Base-by-base conservation (phyloP, 169 alveolate species). In the Ichthyophthirius multifiliis region DNA sequence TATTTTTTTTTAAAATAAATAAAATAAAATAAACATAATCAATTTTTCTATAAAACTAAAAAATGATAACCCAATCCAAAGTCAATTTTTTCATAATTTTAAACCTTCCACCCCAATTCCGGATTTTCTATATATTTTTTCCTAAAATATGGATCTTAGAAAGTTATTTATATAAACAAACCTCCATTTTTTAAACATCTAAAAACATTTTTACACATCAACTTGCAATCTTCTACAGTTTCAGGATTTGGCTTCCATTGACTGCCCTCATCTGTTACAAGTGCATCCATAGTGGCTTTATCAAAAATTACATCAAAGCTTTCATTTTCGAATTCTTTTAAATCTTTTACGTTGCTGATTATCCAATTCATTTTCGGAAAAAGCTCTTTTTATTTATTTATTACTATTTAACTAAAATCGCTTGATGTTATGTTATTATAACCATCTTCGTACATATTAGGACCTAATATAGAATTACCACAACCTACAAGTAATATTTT, bases 281-380 rank as follows among this genome's bases (percentile, higher is more conserved):
- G 31, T 1, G 71, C 71, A 55, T 55, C 71, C 71, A 55, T 55
- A 18, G 71, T 55, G 39, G 71, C 71, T 55, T 55, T 55, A 55
- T 55, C 71, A 55, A 55, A 55, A 16, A 55, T 23, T 4, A 55
- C 39, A 55, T 55, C 71, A 27, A 55, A 55, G 10, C 31, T 39
- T 20, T 39, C 71, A 55, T 55, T 39, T 55, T 55, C 12, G 39
- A 55, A 55, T 27, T 55, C 71, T 9, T 55, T 55, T 27, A 55
- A 55, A 55, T 55, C 18, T 55, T 55, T 55, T 10, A 55, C 71
- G 18, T 55, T 23, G 31, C 71, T 55, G 5, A 55, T 39, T 55
- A 55, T 39, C 71, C 71, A 55, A 10, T 55, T 20, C 31, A 27
- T 34, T 39, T 55, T 39, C 13, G 71, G 71, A 39, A 55, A 55